Evolutionary conservation across 176 grass and related monocot species (phyloP), one percentile per base, ranked within the genome.

Genomic region (Musa beccarii): DNA sequence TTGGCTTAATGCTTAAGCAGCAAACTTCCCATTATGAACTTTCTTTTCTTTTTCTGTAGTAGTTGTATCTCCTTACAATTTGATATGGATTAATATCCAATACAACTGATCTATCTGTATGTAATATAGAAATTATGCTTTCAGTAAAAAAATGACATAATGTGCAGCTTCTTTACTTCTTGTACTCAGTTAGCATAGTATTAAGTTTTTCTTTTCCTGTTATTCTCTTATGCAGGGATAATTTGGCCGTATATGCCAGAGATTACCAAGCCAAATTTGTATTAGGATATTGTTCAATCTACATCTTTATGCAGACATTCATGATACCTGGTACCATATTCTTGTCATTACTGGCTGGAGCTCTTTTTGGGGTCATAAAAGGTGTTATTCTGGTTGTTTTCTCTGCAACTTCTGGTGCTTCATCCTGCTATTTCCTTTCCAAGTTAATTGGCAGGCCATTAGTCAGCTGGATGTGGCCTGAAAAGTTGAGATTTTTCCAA

Each of bases 241-340:
- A 99, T 75, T 84, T 99, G n/a, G 88, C 90, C 2, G 88, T 93
- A 53, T 99, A 91, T 79, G 95, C 95, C 50, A 99, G 78, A 78
- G 90, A 99, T 62, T 86, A 91, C 80, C 75, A 94, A 81, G 82
- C 78, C 63, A 87, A 99, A 68, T 99, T 99, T 68, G 89, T 99
- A 76, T 76, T 99, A 83, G 95, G 90, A 10, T 99, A 99, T 70
- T 99, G 95, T 80, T 87, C 95, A 10, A 94, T 94, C 88, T 99
- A 99, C 86, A 99, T 99, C 79, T 99, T 99, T 73, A 99, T 99
- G 95, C 95, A 99, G 69, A 99, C 95, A 79, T 99, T 99, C 86
- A 94, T 99, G 95, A 99, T 99, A 73, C 95, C 95, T 19, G 95
- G 95, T 61, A 99, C 95, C 72, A 99, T 99, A 76, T 99, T 99